phyloP scores from a whole-genome alignment of 164 flowering plant genomes.

The Kalanchoe fedtschenkoi region DNA sequence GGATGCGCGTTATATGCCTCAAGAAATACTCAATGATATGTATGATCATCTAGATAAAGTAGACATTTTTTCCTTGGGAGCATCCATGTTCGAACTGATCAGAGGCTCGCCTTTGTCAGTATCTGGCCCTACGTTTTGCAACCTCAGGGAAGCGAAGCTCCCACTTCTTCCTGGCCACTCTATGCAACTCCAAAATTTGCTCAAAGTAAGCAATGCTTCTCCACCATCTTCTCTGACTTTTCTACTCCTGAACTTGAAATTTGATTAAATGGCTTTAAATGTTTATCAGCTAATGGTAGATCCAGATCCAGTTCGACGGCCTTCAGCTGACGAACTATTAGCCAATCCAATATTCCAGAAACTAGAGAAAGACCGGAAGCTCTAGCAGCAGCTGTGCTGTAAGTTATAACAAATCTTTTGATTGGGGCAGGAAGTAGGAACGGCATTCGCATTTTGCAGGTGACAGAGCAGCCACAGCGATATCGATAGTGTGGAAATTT shows the following conservation, averaged over 20 bases:
- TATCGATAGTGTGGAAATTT: background rate
- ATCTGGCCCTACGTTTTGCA: constrained; percentile 50
- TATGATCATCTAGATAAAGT: constrained; percentile 83
- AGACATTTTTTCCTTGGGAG: constrained; percentile 87
- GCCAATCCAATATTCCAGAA: constrained; percentile 54
- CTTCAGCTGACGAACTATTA: constrained; percentile 67
- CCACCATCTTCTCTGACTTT: background rate
- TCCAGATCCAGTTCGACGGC: constrained; percentile 73
- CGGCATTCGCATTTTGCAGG: background rate
- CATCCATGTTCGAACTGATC: constrained; percentile 64
- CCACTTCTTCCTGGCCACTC: constrained; percentile 90
- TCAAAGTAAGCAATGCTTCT: constrained; percentile 46
- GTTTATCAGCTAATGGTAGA: constrained; percentile 71
- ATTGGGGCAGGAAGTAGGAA: background rate
- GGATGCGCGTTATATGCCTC: constrained; percentile 96
- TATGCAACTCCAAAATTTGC: constrained; percentile 67
- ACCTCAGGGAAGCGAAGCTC: constrained; percentile 64
- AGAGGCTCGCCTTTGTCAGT: constrained; percentile 66
- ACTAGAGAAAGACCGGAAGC: constrained; percentile 10
- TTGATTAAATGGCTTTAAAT: background rate
- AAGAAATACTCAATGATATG: constrained; percentile 75
- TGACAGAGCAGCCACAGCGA: background rate
- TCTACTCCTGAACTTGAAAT: background rate
- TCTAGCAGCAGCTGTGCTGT: background rate
- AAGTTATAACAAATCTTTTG: background rate